Evolutionary conservation across 805 yeast species (phyloP), one percentile per base, ranked within the genome.

Genomic region (Ogataea nonfermentans): DNA sequence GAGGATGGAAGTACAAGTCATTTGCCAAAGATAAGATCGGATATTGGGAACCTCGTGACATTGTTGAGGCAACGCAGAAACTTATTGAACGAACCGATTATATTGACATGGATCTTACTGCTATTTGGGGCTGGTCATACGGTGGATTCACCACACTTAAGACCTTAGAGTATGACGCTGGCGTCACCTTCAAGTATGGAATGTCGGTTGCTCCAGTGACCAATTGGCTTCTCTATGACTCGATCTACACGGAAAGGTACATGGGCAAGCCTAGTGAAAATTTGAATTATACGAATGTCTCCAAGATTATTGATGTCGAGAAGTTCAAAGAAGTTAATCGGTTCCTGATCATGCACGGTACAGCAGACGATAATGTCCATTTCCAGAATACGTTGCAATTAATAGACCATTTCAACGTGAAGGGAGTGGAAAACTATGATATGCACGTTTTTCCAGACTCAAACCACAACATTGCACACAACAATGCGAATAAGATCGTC

Each of bases 361-460:
- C 88, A 3, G 90, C 83, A 5, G 95, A 85, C 61, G 95, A 85
- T 52, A 85, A 85, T 56, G 95, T 85, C 12, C 95, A 85, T 61
- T 65, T 81, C 38, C 88, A 83, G 53, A 84, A 85, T 56, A 73
- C 85, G 2, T 68, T 74, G 42, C 73, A 74, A 55, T 65, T 84
- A 9, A 40, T 84, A 9, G 90, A 85, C 55, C 60, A 73, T 17
- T 70, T 85, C 41, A 76, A 83, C 52, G 26, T 65, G 33, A 45
- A 52, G 23, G 48, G 46, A 7, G 74, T 84, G n/a, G 80, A 76
- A 41, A 85, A 85, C 56, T 93, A 80, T 56, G 99, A 93, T 54
- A 70, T 89, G 66, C 89, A 81, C 51, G 74, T 89, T 10, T 93
- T 82, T 65, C 98, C 99, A 0, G 99, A 93, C 60, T 84, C 95